Base-by-base conservation (phyloP, 78 protist species). In the Dictyostelium citrinum region DNA sequence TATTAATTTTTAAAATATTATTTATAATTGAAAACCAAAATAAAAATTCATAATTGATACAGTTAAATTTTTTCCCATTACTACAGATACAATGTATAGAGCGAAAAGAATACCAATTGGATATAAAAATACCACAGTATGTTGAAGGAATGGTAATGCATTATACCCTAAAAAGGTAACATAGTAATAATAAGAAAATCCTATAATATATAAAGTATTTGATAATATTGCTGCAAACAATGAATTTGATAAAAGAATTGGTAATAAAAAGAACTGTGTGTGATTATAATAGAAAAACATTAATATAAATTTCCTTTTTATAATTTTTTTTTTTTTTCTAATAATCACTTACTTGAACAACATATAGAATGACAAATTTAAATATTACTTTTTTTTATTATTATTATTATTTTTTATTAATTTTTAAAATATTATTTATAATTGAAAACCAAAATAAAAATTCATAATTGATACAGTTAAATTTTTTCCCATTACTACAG, bases 81-180 rank as follows among this genome's bases (percentile, higher is more conserved):
- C 74, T 4, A 84, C 67, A 4, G 64, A 35, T 2, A 84, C 14
- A 22, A 84, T 37, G 51, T 64, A 93, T 10, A 76, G 37, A 27
- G 82, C 27, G 29, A 83, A 75, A 2, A 93, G 11, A 7, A 75
- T 22, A 24, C 77, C 88, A 46, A 90, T 60, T 1, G 99, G 99
- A 22, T 88, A 95, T 20, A 98, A 78, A 70, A 96, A 95, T 14
- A 45, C 55, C 16, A 33, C 83, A 9, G 97, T 78, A 33, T 85
- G 46, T 64, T 64, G 55, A 3, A 98, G 81, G 72, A 98, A 98
- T 29, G 99, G 98, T 7, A 98, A 94, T 5, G 95, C 97, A 33
- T 35, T 43, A 82, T 96, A 98, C 5, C 99, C 99, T 20, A 97
- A 83, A 82, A 97, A 99, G 2, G 99, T 98, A 45, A 98, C 91